Evolutionary conservation across 805 yeast genomes (phyloP).

Genomic region (Debaryomyces maramus): DNA sequence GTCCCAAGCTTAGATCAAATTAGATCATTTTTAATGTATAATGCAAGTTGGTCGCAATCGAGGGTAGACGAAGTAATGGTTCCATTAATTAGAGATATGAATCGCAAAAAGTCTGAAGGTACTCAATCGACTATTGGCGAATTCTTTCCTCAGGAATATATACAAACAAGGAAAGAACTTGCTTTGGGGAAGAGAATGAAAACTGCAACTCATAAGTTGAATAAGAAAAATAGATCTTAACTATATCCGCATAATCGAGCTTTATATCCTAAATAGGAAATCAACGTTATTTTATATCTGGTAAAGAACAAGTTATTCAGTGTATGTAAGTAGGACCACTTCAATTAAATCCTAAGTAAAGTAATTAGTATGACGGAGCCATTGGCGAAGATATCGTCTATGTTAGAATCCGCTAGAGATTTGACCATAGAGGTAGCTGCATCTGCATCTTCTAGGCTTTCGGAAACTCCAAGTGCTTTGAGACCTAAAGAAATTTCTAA

Average conservation of each 20-base stretch:
- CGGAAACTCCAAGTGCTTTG: constrained; percentile 60
- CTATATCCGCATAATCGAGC: background rate
- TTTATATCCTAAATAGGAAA: constrained; percentile 10
- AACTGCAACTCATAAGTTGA: constrained; percentile 55
- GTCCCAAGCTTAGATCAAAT: constrained; percentile 79
- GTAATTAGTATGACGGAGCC: constrained; percentile 42
- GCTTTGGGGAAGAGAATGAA: constrained; percentile 61
- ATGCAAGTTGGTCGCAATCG: constrained; percentile 78
- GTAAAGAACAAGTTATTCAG: background rate
- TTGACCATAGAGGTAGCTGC: constrained; percentile 82
- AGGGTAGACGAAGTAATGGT: constrained; percentile 79
- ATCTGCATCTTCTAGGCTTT: constrained; percentile 65
- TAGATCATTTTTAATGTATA: constrained; percentile 63
- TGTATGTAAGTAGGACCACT: background rate
- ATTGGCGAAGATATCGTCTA: constrained; percentile 60
- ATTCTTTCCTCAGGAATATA: constrained; percentile 63
- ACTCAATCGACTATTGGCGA: constrained; percentile 63
- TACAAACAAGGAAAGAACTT: constrained; percentile 46
- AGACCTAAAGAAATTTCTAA: constrained; percentile 66
- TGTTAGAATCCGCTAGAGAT: constrained; percentile 78
- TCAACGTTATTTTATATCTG: constrained; percentile 3
- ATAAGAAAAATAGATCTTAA: constrained; percentile 15
- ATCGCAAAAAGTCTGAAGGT: constrained; percentile 55
- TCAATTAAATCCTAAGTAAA: background rate
- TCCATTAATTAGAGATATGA: constrained; percentile 81